Percentiles rank a stretch among this genome's conserved stretches.
These are phyloP conservation scores for Syzygium syzygioides DNA, from an alignment of 441 rosid species.

Conservation along the genomic window DNA sequence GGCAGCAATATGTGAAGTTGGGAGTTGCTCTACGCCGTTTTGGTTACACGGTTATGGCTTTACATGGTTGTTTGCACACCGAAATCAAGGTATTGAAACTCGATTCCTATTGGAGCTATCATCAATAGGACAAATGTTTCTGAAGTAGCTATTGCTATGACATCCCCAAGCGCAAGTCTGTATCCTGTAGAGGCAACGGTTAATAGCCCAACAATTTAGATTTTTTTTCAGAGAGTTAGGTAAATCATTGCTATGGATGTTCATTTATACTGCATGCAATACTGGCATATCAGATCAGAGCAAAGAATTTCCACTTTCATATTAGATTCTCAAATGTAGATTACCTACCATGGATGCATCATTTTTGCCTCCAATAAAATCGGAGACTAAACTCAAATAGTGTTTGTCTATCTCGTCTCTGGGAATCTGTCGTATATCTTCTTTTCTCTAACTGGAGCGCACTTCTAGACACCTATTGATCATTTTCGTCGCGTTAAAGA, in stretches of 20 bases:
- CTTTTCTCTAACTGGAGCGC: neutral
- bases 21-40: constrained; percentile 89
- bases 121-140: neutral
- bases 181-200: neutral
- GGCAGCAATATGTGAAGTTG: constrained; percentile 73
- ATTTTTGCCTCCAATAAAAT: neutral
- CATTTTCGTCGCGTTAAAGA: neutral
- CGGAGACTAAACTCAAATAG: neutral
- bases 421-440: neutral
- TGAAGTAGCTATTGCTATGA: neutral
- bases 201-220: neutral
- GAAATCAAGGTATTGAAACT: constrained; percentile 64
- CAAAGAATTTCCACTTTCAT: neutral
- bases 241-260: neutral
- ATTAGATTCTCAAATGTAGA: neutral
- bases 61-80: constrained; percentile 77
- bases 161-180: neutral
- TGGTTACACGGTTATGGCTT: constrained; percentile 73
- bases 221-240: neutral
- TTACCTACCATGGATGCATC: neutral
- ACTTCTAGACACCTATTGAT: neutral
- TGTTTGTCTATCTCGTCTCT: neutral
- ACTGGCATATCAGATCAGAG: neutral
- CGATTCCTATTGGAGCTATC: neutral
- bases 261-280: neutral